Evolutionary conservation across 225 moss, liverwort and hornwort species (phyloP).

Genomic region (Physcomitrellopsis africana): DNA sequence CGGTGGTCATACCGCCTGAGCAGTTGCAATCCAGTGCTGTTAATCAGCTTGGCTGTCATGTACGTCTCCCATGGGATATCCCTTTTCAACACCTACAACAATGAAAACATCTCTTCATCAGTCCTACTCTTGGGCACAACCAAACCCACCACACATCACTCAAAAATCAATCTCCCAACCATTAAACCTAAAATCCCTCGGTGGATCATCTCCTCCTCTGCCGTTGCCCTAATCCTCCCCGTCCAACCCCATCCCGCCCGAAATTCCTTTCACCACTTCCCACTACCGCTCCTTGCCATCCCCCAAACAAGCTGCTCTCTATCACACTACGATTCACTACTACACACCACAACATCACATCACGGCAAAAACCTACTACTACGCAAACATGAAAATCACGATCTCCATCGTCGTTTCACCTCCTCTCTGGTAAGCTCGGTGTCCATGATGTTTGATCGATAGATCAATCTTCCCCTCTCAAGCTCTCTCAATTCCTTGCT

Average conservation of each 20-base stretch:
- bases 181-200: neutral
- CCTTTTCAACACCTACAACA: conserved; percentile 53
- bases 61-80: conserved; percentile 86
- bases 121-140: neutral
- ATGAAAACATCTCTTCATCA: neutral
- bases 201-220: neutral
- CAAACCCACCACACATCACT: neutral
- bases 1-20: conserved; percentile 70
- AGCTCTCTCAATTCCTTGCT: too few relatives aligned
- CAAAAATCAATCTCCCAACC: neutral
- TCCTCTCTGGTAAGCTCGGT: conserved; percentile 23
- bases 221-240: neutral
- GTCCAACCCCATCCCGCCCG: neutral
- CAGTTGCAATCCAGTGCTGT: conserved; percentile 59
- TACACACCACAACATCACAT: neutral
- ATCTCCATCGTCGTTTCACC: neutral
- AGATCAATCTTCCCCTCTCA: too few relatives aligned
- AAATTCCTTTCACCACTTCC: neutral
- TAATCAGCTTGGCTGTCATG: conserved; percentile 75
- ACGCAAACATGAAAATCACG: neutral
- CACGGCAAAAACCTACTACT: too few relatives aligned
- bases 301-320: neutral
- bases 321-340: neutral
- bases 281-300: neutral
- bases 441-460: neutral